Base-by-base conservation (phyloP, 2,329 filamentous ascomycete species). In the Aureobasidium sp. region DNA sequence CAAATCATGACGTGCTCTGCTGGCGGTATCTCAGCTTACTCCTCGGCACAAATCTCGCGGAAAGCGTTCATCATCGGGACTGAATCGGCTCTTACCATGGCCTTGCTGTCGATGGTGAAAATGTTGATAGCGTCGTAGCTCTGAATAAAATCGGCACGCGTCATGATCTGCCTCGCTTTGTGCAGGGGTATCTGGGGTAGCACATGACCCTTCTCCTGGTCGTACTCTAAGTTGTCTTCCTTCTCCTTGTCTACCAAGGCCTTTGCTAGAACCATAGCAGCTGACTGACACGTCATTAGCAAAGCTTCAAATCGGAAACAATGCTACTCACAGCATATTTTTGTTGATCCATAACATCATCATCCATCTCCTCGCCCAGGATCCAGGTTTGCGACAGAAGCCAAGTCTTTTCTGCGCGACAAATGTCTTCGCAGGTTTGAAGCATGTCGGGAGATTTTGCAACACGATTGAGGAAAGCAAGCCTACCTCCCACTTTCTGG, bases 271-370 rank as follows among this genome's bases (percentile, higher is more conserved):
- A 96, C 89, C 89, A 97, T 96, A 41, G 94, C 91, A 13, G 91
- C 92, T 13, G 91, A 90, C 84, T 91, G 64, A 12, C 47, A 10
- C 61, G 51, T 23, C 10, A 36, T 56, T 37, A 59, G 37, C n/a
- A 42, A 29, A 12, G 15, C n/a, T 23, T 7, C 26, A 23, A 0
- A 36, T 10, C 15, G 5, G 36, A 15, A 6, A n/a, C 7, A 26
- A 12, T 32, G 13, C 2, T 9, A 42, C 87, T 76, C 79, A 91
- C 88, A 50, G 92, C 90, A 80, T 91, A 97, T 74, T 97, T 97
- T 72, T 97, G 91, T 74, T 97, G 90, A 71, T 97, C 91, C 87
- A 97, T 97, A 68, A 97, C 94, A 72, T 99, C 94, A 75, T 97
- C 94, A 68, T 97, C 94, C 87, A 88, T 91, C 66, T 87, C 86